A percentile compares a stretch with the other conserved stretches of the same genome.
Evolutionary conservation across 2,329 filamentous ascomycete genomes (phyloP).

Genomic region (Byssoonygena ceratinophila): DNA sequence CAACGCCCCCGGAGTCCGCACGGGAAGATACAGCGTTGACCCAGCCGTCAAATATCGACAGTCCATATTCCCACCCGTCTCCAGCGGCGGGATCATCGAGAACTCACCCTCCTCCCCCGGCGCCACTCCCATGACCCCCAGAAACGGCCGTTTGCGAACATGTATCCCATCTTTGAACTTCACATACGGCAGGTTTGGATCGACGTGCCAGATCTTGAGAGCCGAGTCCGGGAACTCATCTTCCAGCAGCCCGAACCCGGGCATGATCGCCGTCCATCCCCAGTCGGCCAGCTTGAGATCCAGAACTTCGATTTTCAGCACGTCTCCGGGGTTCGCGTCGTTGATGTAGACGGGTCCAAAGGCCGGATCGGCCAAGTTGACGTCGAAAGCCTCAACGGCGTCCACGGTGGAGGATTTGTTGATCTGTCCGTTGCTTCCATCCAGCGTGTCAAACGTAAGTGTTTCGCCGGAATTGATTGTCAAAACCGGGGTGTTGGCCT

Average conservation of each 20-base stretch:
- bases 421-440: conserved; percentile 44
- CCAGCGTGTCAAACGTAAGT: conserved; percentile 42
- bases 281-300: conserved; percentile 37
- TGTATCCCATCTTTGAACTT: conserved; percentile 41
- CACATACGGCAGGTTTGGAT: conserved; percentile 31
- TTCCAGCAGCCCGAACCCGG: conserved; percentile 41
- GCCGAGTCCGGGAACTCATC: conserved; percentile 39
- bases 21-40: conserved; percentile 41
- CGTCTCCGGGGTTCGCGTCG: conserved; percentile 43
- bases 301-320: conserved; percentile 44
- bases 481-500: conserved; percentile 36
- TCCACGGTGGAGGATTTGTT: conserved; percentile 34
- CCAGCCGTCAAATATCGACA: conserved; percentile 42
- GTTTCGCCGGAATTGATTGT: conserved; percentile 41
- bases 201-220: conserved; percentile 43
- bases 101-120: conserved; percentile 38
- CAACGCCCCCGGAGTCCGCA: conserved; percentile 41
- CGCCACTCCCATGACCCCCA: conserved; percentile 45
- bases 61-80: conserved; percentile 47
- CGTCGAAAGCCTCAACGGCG: conserved; percentile 35
- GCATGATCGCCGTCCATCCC: conserved; percentile 46
- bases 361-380: conserved; percentile 39
- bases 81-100: conserved; percentile 42
- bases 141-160: conserved; percentile 43
- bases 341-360: conserved; percentile 44